Percentiles rank a stretch among this genome's conserved stretches.
Conservation (phyloP, 306 rosid species). For the Quercus ilex region DNA sequence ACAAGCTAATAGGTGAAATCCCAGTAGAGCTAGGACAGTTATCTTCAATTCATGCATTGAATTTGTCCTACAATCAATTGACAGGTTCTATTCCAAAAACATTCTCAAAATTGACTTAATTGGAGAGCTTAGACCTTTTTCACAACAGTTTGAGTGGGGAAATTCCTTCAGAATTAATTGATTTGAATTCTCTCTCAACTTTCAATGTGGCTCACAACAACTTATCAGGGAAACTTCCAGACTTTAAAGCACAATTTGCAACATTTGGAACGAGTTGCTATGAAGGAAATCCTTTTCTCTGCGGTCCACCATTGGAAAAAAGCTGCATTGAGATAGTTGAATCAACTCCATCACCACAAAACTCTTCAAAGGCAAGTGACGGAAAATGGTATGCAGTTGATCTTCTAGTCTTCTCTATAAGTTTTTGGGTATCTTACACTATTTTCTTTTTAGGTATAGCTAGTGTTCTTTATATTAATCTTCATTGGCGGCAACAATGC, state of each 20-base stretch:
- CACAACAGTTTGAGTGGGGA: background rate
- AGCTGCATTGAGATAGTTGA: background rate
- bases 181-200: background rate
- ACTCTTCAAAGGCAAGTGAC: too few species aligned
- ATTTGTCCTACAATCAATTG: too few species aligned
- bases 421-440: background rate
- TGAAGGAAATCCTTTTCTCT: constrained; percentile 1
- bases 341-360: too few species aligned
- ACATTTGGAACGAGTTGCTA: background rate
- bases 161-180: background rate
- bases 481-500: too few species aligned
- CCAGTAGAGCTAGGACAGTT: background rate
- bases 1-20: background rate
- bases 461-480: too few species aligned
- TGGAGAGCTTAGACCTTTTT: constrained; percentile 9
- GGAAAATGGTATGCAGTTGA: too few species aligned
- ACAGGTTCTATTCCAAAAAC: too few species aligned
- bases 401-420: background rate
- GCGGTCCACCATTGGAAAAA: background rate
- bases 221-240: background rate
- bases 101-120: background rate
- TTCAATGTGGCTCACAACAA: constrained; percentile 13
- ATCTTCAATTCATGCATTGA: too few species aligned
- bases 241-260: background rate
- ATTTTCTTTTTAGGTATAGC: background rate